Evolutionary conservation across 345 rosid species (phyloP).

Genomic region (Pseudoturritis turrita): DNA sequence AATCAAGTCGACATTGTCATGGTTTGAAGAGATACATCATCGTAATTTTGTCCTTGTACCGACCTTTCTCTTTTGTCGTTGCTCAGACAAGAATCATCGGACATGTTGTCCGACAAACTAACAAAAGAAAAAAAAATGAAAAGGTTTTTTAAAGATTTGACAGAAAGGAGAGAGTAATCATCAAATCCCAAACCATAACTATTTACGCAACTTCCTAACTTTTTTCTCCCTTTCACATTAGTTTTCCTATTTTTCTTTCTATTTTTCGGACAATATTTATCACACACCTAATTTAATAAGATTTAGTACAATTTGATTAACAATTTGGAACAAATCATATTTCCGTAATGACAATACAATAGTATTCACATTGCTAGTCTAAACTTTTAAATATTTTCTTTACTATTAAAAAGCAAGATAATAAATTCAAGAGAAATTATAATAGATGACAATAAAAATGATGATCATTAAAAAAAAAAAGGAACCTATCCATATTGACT

Average conservation of each 20-base stretch:
- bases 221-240: background rate
- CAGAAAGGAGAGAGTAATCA: background rate
- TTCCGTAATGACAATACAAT: too few species aligned
- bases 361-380: too few species aligned
- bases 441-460: too few species aligned
- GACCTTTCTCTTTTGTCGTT: background rate
- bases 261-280: background rate
- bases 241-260: too few species aligned
- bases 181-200: background rate
- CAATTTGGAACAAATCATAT: too few species aligned
- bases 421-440: too few species aligned
- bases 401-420: too few species aligned
- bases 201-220: background rate
- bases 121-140: background rate
- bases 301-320: background rate
- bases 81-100: background rate
- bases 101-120: background rate
- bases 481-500: too few species aligned
- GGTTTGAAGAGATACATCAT: background rate
- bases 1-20: background rate
- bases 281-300: background rate
- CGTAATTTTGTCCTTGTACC: background rate
- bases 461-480: too few species aligned
- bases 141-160: background rate
- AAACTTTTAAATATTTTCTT: too few species aligned